phyloP scores from a whole-genome alignment of 164 flowering plant genomes.

The Sedum album region DNA sequence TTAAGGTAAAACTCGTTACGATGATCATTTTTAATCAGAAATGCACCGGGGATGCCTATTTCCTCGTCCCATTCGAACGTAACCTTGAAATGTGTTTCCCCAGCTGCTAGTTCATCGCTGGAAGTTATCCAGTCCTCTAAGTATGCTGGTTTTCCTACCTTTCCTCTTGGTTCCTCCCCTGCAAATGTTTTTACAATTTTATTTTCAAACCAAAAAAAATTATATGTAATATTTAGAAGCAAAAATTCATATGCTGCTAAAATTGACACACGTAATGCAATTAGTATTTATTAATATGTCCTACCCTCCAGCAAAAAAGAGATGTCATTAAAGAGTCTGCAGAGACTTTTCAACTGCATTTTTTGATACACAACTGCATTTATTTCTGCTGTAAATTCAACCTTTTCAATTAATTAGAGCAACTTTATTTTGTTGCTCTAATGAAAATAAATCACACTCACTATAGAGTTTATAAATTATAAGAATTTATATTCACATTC shows the following conservation, averaged over 20 bases:
- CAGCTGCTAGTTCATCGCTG: slow-evolving; percentile 17
- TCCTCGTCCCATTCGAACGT: slow-evolving; percentile 44
- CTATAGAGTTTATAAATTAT: too few relatives aligned
- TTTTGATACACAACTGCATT: background rate
- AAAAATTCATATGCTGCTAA: background rate
- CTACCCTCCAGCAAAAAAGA: background rate
- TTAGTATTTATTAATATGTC: background rate
- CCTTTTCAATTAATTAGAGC: background rate
- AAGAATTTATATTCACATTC: too few relatives aligned
- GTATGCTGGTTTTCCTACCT: slow-evolving; percentile 30
- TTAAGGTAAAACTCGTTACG: slow-evolving; percentile 40
- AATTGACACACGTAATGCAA: background rate
- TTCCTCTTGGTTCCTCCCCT: slow-evolving; percentile 24
- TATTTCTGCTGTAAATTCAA: background rate
- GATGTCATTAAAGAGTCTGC: background rate
- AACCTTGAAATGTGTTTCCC: slow-evolving; percentile 30
- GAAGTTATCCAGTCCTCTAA: slow-evolving; percentile 32
- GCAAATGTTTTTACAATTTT: slow-evolving; percentile 7
- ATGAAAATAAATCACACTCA: too few relatives aligned
- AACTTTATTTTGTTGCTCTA: too few relatives aligned
- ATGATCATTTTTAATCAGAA: slow-evolving; percentile 36
- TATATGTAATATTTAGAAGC: too few relatives aligned
- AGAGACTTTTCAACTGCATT: background rate
- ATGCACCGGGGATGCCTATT: slow-evolving; percentile 47
- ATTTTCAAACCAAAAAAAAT: background rate